Evolutionary conservation across 257 asterid genomes (phyloP).

Genomic region (Linaria vulgaris): DNA sequence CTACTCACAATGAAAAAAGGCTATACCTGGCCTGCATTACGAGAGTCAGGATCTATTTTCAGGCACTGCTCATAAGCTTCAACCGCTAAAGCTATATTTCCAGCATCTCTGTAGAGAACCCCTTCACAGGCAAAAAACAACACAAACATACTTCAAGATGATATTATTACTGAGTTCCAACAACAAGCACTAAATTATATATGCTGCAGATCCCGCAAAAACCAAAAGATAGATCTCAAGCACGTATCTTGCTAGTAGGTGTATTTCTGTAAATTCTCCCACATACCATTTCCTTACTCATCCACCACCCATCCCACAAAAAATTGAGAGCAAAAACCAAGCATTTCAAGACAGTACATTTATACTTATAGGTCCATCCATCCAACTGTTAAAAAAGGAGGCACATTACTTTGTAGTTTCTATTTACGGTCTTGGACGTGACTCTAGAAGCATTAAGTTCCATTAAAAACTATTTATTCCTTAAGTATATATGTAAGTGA

Average conservation of each 20-base stretch:
- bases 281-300: not conserved
- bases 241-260: not conserved
- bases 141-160: conserved; percentile 6
- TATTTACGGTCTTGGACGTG: not conserved
- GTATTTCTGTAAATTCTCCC: conserved; percentile 2
- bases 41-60: conserved; percentile 97
- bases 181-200: conserved; percentile 4
- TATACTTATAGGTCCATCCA: too few relatives aligned
- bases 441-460: conserved; percentile 10
- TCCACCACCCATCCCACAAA: not conserved
- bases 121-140: conserved; percentile 52
- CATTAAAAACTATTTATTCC: conserved; percentile 4
- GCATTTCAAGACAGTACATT: too few relatives aligned
- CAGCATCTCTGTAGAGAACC: conserved; percentile 98
- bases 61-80: conserved; percentile 99
- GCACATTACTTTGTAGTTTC: not conserved
- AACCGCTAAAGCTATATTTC: conserved; percentile 88
- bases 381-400: not conserved
- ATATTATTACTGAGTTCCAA: conserved; percentile 10
- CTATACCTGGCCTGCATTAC: conserved; percentile 98
- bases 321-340: too few relatives aligned
- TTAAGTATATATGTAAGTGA: conserved; percentile 14
- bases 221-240: conserved; percentile 8
- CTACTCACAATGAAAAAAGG: conserved; percentile 23
- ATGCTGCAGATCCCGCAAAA: conserved; percentile 18